Conservation (phyloP, 2,329 filamentous ascomycete genomes). For the Lachnellula suecica region DNA sequence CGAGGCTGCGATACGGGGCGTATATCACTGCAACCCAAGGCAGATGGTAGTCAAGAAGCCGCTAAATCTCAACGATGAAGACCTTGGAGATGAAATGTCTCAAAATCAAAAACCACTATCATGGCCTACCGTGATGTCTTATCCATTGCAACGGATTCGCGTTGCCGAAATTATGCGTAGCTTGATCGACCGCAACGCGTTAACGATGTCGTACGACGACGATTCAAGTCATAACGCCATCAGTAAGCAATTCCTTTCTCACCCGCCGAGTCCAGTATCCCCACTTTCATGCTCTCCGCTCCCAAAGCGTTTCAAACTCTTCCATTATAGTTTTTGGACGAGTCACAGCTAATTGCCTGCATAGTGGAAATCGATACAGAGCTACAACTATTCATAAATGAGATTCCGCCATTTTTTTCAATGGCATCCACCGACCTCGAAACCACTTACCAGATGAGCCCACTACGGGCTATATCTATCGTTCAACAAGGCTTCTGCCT, state of each 20-base stretch:
- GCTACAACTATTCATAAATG: slow-evolving; percentile 30
- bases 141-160: slow-evolving; percentile 36
- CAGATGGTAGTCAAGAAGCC: slow-evolving; percentile 39
- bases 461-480: slow-evolving; percentile 20
- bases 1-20: slow-evolving; percentile 33
- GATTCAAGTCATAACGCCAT: slow-evolving; percentile 26
- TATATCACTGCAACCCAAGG: slow-evolving; percentile 33
- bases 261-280: background rate
- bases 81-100: slow-evolving; percentile 32
- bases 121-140: slow-evolving; percentile 36
- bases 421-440: slow-evolving; percentile 7
- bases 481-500: slow-evolving; percentile 35
- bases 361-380: slow-evolving; percentile 34
- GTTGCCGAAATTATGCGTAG: slow-evolving; percentile 37
- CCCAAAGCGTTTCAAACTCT: no score
- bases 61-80: slow-evolving; percentile 35
- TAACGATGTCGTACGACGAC: slow-evolving; percentile 13
- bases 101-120: slow-evolving; percentile 20
- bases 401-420: slow-evolving; percentile 35
- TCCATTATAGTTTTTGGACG: no score
- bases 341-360: background rate
- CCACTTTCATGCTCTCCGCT: background rate
- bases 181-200: slow-evolving; percentile 33
- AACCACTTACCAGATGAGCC: slow-evolving; percentile 18
- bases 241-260: background rate